A percentile compares a stretch with the other conserved stretches of the same genome.
phyloP scores from a whole-genome alignment of 768 basidiomycete genomes.

The Mycena vitilis region DNA sequence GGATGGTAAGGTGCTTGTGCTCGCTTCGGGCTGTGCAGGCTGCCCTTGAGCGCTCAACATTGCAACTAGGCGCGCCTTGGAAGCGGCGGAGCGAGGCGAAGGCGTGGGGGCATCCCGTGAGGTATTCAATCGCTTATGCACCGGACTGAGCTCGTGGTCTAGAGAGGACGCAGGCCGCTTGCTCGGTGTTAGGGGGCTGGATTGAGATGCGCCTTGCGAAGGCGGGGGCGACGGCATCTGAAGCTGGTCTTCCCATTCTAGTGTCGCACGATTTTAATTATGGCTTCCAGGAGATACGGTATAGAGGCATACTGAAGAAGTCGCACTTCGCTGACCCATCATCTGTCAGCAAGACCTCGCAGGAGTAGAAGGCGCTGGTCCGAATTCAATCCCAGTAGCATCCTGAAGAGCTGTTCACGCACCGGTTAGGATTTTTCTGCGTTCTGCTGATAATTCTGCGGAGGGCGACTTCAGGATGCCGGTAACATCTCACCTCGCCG shows the following conservation, averaged over 20 bases:
- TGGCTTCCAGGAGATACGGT: neutral
- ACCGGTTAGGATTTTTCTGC: conserved; percentile 19
- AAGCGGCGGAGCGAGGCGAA: conserved; percentile 19
- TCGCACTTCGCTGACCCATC: conserved; percentile 5
- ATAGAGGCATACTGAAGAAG: conserved; percentile 22
- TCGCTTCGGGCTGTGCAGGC: neutral
- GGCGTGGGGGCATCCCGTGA: conserved; percentile 1
- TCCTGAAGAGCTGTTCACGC: neutral
- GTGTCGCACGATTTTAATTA: neutral
- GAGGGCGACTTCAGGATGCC: neutral
- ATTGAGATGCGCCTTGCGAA: neutral
- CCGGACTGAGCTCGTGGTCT: conserved; percentile 17
- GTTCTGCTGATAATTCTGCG: conserved; percentile 7
- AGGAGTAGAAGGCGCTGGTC: conserved; percentile 28
- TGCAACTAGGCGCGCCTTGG: conserved; percentile 22
- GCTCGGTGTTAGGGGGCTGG: conserved; percentile 10
- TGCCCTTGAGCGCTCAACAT: conserved; percentile 15
- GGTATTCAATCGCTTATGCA: conserved; percentile 13
- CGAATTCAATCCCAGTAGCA: neutral
- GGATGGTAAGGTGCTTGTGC: neutral
- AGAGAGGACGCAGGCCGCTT: conserved; percentile 20
- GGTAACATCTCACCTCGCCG: conserved; percentile 16
- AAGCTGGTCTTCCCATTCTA: conserved; percentile 35
- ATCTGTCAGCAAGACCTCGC: neutral
- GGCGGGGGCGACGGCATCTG: neutral